Evolutionary conservation across 2,329 filamentous ascomycete species (phyloP), one percentile per base, ranked within the genome.

Genomic region (Fusarium mangiferae): DNA sequence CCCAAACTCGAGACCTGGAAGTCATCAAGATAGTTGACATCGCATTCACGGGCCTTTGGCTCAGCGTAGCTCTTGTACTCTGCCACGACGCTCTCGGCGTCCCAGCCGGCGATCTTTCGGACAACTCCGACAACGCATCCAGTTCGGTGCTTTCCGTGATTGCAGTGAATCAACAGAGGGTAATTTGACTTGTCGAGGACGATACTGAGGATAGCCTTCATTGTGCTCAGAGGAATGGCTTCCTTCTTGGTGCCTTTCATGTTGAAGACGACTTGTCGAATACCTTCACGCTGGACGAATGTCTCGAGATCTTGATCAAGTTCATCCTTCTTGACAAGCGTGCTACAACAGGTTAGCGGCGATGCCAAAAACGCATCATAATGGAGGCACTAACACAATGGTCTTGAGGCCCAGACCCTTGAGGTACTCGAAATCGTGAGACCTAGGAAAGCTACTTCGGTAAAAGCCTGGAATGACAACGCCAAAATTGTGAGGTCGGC

Each of bases 131-230:
- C 89, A n/a, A 96, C 92, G 79, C 95, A 98, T 28, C 95, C 95
- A 24, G 95, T 98, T 66, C 95, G 92, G 80, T 98, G 95, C 88
- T 94, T 96, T 80, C 95, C 95, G 76, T 97, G 95, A 80, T 98
- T 98, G 87, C 95, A 98, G 82, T 98, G 95, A 52, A 98, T 89
- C 44, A 98, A 87, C 17, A 98, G 83, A 1, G 95, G 95, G 74
- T 96, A 91, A 72, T 97, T 94, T 39, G 86, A 83, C 55, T 88
- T 88, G 78, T 97, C 89, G 60, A 96, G 86, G 45, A 96, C 88
- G 46, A 96, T 84, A 18, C 89, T 85, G 30, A 97, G 86, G 51
- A 96, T 94, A 13, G 89, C 85, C 70, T 88, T 87, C 87, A 98
- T 94, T 33, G 91, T 90, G 49, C 86, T 82, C 13, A 90, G 80